These are phyloP conservation scores for Alternaria incomplexa DNA, from an alignment of 2,329 filamentous ascomycete genomes.

Conservation along the genomic window DNA sequence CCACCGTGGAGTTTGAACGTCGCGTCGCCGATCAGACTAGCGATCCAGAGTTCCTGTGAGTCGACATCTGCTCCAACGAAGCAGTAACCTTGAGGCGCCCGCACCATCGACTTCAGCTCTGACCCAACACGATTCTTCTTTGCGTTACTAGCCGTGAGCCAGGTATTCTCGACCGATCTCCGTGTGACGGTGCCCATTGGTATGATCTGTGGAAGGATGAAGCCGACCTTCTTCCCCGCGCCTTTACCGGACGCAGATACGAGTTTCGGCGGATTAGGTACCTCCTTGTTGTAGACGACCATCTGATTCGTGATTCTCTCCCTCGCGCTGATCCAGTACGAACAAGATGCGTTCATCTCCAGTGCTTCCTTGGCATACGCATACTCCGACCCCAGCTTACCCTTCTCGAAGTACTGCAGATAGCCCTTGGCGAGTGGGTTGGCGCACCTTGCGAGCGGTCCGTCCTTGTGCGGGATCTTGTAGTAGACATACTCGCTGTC, in stretches of 20 bases:
- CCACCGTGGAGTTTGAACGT: constrained; percentile 95
- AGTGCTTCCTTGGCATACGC: constrained; percentile 90
- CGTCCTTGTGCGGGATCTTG: constrained; percentile 96
- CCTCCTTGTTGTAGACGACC: constrained; percentile 82
- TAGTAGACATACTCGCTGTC: constrained; percentile 76
- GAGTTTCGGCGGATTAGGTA: constrained; percentile 25
- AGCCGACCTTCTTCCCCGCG: constrained; percentile 62
- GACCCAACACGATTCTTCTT: constrained; percentile 96
- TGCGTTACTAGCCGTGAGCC: constrained; percentile 96
- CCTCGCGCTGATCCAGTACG: constrained; percentile 97
- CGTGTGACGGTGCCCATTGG: constrained; percentile 98
- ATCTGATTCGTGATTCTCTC: constrained; percentile 95
- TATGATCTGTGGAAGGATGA: constrained; percentile 92
- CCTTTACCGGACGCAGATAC: constrained; percentile 28
- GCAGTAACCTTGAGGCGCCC: constrained; percentile 84
- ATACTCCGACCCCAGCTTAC: constrained; percentile 84
- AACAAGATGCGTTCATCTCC: constrained; percentile 98
- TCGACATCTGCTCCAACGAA: constrained; percentile 98
- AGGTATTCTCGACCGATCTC: constrained; percentile 94
- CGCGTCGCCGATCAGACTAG: constrained; percentile 90
- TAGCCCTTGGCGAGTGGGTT: constrained; percentile 94
- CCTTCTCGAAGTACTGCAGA: constrained; percentile 87
- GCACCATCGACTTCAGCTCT: constrained; percentile 96
- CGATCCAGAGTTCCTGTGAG: constrained; percentile 97
- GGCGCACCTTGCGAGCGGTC: constrained; percentile 80